Conservation (phyloP, 805 yeast genomes). For the Spathaspora girioi region DNA sequence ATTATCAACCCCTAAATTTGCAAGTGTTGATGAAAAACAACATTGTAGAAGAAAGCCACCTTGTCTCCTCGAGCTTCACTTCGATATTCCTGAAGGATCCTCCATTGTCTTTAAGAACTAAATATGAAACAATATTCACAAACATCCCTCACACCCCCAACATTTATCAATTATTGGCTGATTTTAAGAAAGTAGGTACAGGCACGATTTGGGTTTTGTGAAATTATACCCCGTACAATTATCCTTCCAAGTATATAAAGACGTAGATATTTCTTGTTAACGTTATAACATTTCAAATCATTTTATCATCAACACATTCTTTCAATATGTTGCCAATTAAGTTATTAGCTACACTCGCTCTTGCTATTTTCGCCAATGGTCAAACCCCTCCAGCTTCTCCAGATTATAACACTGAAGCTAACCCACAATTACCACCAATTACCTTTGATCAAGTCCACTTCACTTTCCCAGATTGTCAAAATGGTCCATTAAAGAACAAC, state of each 20-base stretch:
- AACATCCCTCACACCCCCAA: background rate
- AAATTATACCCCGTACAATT: background rate
- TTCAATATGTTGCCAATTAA: constrained; percentile 3
- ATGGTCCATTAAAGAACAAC: constrained; percentile 5
- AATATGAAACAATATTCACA: too few relatives aligned
- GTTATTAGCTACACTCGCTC: constrained; percentile 2
- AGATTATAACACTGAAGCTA: constrained; percentile 4
- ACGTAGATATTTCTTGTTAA: background rate
- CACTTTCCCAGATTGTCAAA: constrained; percentile 6
- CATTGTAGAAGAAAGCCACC: background rate
- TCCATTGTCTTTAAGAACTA: background rate
- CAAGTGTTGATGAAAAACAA: background rate
- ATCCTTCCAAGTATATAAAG: background rate
- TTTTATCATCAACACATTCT: constrained; percentile 1
- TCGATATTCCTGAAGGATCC: background rate
- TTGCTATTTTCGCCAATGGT: background rate
- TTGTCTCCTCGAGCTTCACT: background rate
- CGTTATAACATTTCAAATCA: background rate
- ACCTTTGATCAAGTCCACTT: constrained; percentile 1
- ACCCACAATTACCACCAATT: constrained; percentile 6
- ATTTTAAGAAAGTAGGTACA: background rate
- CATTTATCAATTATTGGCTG: background rate
- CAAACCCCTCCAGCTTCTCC: constrained; percentile 5
- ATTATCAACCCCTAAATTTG: background rate
- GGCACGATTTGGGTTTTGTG: background rate